Percentiles rank a stretch among this genome's conserved stretches.
Evolutionary conservation across 495 filamentous ascomycete genomes (phyloP).

Genomic region (Lophiostoma macrostomum): DNA sequence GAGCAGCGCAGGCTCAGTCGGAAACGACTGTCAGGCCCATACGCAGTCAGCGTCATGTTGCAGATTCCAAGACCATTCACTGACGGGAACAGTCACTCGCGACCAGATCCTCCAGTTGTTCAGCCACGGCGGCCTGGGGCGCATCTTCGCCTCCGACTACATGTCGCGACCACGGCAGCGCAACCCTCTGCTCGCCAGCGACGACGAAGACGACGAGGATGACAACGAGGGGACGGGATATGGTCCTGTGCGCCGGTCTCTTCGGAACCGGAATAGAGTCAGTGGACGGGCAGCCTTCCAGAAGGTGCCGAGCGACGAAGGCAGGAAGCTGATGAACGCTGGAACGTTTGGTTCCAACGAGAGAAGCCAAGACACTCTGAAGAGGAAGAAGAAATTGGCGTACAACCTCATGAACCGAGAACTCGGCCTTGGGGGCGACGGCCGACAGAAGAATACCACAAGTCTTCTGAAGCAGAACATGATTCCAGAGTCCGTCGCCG

Average conservation of each 20-base stretch:
- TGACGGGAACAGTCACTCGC: conserved; percentile 42
- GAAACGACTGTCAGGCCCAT: conserved; percentile 13
- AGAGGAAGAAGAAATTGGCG: conserved; percentile 60
- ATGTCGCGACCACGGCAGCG: conserved; percentile 2
- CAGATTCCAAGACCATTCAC: not conserved
- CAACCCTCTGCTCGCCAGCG: conserved; percentile 4
- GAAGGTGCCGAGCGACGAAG: conserved; percentile 73
- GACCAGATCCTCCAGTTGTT: conserved; percentile 45
- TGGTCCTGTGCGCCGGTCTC: conserved; percentile 13
- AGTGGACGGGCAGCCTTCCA: conserved; percentile 53
- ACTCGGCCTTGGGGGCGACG: conserved; percentile 58
- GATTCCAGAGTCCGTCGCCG: conserved; percentile 68
- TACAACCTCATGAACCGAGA: conserved; percentile 74
- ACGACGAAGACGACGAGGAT: conserved; percentile 17
- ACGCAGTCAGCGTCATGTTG: conserved; percentile 21
- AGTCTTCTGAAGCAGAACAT: conserved; percentile 57
- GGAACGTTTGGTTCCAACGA: conserved; percentile 71
- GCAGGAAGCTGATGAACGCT: conserved; percentile 71
- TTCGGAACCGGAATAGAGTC: conserved; percentile 36
- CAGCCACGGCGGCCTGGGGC: conserved; percentile 40
- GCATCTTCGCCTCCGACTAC: conserved; percentile 39
- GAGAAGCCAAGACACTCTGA: conserved; percentile 48
- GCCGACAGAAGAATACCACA: conserved; percentile 54
- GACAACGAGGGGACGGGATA: conserved; percentile 21
- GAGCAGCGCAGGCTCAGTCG: no score